Percentiles rank a stretch among this genome's conserved stretches.
These are phyloP conservation scores for Scytalidium lignicola DNA, from an alignment of 2,329 filamentous ascomycete genomes.

Conservation along the genomic window DNA sequence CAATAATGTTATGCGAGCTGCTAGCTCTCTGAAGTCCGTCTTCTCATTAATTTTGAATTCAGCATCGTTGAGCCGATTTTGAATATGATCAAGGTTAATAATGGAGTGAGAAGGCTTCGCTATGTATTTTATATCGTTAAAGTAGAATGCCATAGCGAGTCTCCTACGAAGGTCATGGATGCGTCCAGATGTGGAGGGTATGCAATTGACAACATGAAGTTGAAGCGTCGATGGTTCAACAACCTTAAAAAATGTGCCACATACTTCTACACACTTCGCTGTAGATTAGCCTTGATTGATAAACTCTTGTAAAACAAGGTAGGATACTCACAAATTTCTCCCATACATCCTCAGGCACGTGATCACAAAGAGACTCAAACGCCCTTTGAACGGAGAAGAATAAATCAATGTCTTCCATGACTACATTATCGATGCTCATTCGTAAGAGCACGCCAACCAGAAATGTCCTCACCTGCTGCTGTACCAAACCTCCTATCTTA, in stretches of 20 bases:
- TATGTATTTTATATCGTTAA: constrained; percentile 42
- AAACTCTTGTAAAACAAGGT: background rate
- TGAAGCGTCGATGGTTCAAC: constrained; percentile 48
- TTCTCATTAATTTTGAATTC: constrained; percentile 47
- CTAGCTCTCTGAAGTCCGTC: constrained; percentile 66
- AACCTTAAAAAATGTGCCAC: constrained; percentile 39
- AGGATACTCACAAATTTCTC: constrained; percentile 29
- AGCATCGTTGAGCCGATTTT: constrained; percentile 39
- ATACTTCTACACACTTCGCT: constrained; percentile 44
- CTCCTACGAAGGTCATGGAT: constrained; percentile 59
- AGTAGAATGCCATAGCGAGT: constrained; percentile 60
- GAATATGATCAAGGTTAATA: constrained; percentile 35
- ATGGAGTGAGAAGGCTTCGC: constrained; percentile 35
- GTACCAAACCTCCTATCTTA: constrained; percentile 21
- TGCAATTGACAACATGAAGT: constrained; percentile 50
- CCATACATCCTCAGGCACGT: constrained; percentile 35
- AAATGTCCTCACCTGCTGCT: constrained; percentile 22
- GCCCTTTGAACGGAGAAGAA: constrained; percentile 36
- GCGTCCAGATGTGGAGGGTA: constrained; percentile 48
- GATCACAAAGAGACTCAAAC: constrained; percentile 37
- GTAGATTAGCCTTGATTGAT: no score
- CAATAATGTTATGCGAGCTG: constrained; percentile 61
- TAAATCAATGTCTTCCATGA: constrained; percentile 39
- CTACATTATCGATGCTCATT: constrained; percentile 48
- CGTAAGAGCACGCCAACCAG: constrained; percentile 45